Percentiles rank a stretch among this genome's conserved stretches.
Evolutionary conservation across 208 protist species (phyloP).

Genomic region (Leishmania braziliensis): DNA sequence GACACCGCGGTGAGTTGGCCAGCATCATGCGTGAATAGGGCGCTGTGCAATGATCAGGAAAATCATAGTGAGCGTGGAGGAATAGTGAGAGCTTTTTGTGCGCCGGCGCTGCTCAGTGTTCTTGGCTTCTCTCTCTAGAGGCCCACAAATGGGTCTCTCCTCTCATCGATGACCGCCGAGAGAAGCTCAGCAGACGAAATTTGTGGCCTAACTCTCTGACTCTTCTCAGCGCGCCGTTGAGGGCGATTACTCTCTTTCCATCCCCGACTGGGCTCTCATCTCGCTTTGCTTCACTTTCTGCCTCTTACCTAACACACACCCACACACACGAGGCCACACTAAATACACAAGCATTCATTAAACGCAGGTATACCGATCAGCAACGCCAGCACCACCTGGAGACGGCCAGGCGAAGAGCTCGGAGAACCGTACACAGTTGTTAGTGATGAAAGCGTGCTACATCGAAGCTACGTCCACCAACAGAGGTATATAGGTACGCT

Average conservation of each 20-base stretch:
- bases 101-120: not conserved
- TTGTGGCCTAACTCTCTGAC: not conserved
- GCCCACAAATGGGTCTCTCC: too few relatives aligned
- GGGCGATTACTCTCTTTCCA: too few relatives aligned
- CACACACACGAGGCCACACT: not conserved
- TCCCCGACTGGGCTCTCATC: not conserved
- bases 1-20: not conserved
- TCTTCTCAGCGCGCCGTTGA: not conserved
- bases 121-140: not conserved
- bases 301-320: too few relatives aligned
- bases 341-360: not conserved
- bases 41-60: too few relatives aligned
- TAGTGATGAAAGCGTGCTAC: not conserved
- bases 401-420: not conserved
- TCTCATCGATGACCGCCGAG: not conserved
- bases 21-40: not conserved
- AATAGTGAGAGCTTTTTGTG: not conserved
- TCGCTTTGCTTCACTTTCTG: not conserved
- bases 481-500: not conserved
- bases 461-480: not conserved
- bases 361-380: not conserved
- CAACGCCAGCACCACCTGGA: not conserved
- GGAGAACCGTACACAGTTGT: not conserved
- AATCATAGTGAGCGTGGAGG: too few relatives aligned
- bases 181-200: not conserved